phyloP scores from a whole-genome alignment of 1,284 basidiomycete genomes.

The Sphaerobolus stellatus region DNA sequence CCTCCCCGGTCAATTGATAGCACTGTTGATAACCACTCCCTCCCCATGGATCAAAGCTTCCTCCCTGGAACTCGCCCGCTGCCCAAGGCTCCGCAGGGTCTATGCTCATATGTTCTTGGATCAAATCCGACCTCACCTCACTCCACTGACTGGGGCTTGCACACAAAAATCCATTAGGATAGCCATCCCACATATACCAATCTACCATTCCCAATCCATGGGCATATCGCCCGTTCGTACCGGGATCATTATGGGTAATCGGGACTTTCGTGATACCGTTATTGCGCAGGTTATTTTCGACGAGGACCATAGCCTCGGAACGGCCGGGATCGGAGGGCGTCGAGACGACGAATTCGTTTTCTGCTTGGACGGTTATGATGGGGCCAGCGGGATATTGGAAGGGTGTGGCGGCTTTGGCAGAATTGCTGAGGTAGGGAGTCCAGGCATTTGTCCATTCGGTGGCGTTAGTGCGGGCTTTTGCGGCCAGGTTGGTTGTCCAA shows the following conservation, averaged over 20 bases:
- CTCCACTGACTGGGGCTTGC: slow-evolving; percentile 31
- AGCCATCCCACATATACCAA: slow-evolving; percentile 42
- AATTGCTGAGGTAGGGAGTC: slow-evolving; percentile 9
- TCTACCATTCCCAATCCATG: slow-evolving; percentile 42
- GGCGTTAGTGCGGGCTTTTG: neutral
- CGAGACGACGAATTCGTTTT: slow-evolving; percentile 47
- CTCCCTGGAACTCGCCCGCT: slow-evolving; percentile 13
- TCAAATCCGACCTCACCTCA: slow-evolving; percentile 19
- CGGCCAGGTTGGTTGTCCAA: slow-evolving; percentile 9
- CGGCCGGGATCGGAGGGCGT: slow-evolving; percentile 22
- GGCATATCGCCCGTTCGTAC: slow-evolving; percentile 13
- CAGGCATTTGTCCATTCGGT: slow-evolving; percentile 6
- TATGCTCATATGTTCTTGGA: slow-evolving; percentile 18
- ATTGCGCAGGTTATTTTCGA: slow-evolving; percentile 21
- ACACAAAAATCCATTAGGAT: slow-evolving; percentile 32
- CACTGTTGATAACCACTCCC: neutral
- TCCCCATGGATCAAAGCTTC: slow-evolving; percentile 26
- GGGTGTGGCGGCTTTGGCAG: neutral
- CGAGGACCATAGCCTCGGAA: slow-evolving; percentile 38
- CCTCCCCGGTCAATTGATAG: neutral
- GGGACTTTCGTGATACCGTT: slow-evolving; percentile 21
- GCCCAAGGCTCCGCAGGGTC: neutral
- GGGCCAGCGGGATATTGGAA: slow-evolving; percentile 43
- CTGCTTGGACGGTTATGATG: slow-evolving; percentile 49
- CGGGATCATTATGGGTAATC: slow-evolving; percentile 7